Base-by-base conservation (phyloP, 768 basidiomycete genomes). In the Suillus ampliporus region DNA sequence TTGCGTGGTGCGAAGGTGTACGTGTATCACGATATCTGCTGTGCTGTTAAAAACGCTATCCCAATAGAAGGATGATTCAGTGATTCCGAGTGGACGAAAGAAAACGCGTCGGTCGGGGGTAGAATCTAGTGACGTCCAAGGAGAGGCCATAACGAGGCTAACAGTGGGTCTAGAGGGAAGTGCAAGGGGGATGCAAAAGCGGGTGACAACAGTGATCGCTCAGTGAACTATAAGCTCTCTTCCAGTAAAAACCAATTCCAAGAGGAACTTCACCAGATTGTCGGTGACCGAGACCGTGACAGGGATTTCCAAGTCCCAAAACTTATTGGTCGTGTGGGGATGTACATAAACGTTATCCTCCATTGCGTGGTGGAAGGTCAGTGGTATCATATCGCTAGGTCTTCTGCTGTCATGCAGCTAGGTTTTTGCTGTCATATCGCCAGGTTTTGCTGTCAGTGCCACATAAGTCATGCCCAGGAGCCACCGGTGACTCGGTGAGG, bases 11-110 rank as follows among this genome's bases (percentile, higher is more conserved):
- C 77, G 68, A 11, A 86, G 67, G 60, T 78, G 74, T 8, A 76
- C 72, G 48, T 76, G 74, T 50, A 78, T 76, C 23, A 82, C 58
- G 15, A 64, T 78, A 69, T 84, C 83, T 1, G 82, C 78, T 13
- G 84, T 82, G 48, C 83, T 71, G 35, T 74, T 70, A 59, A 82
- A 79, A 23, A 71, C 65, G n/a, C 73, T 64, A 66, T 81, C 80
- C 66, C 64, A 82, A 43, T 67, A 80, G 64, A 80, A 84, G 3
- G 69, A 67, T n/a, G 69, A 68, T 68, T 85, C 82, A 19, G 75
- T 76, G 17, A 65, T 50, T 9, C 82, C 82, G 2, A 85, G 70
- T n/a, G 70, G 73, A 8, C 82, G 77, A 46, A 59, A 41, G 61
- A 66, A 72, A 28, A 60, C 40, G 38, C 62, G 68, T 51, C 8